Evolutionary conservation across 83 land plant species (phyloP).

Genomic region (Picea abies): DNA sequence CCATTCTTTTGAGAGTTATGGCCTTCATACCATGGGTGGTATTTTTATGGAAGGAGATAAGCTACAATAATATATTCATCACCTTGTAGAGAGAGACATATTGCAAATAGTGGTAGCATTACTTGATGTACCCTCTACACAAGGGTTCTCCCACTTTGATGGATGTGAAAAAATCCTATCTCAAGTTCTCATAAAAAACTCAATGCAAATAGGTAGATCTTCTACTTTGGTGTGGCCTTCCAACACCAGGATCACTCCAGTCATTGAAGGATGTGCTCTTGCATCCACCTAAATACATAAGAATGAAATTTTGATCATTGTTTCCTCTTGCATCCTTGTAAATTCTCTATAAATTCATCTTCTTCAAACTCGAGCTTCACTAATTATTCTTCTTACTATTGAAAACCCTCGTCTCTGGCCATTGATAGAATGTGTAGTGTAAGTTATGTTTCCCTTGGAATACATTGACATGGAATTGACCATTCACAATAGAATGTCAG

Average conservation of each 20-base stretch:
- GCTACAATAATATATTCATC: neutral
- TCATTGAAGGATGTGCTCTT: slow-evolving; percentile 40
- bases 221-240: slow-evolving; percentile 33
- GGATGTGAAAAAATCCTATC: neutral
- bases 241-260: slow-evolving; percentile 43
- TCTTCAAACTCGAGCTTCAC: too few species aligned
- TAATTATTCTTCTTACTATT: too few species aligned
- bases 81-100: neutral
- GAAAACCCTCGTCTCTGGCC: too few species aligned
- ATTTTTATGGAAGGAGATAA: too few species aligned
- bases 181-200: neutral
- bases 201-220: neutral
- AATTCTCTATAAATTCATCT: too few species aligned
- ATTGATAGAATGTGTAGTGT: too few species aligned
- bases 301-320: slow-evolving; percentile 36
- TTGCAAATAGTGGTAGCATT: neutral
- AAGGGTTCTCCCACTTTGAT: neutral
- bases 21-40: too few species aligned
- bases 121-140: neutral
- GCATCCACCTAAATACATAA: slow-evolving; percentile 41
- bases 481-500: too few species aligned
- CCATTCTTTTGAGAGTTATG: too few species aligned
- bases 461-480: too few species aligned
- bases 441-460: too few species aligned
- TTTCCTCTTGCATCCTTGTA: slow-evolving; percentile 20